These are phyloP conservation scores for Yamadazyma diospyri DNA, from an alignment of 1,139 yeast genomes.

Conservation along the genomic window DNA sequence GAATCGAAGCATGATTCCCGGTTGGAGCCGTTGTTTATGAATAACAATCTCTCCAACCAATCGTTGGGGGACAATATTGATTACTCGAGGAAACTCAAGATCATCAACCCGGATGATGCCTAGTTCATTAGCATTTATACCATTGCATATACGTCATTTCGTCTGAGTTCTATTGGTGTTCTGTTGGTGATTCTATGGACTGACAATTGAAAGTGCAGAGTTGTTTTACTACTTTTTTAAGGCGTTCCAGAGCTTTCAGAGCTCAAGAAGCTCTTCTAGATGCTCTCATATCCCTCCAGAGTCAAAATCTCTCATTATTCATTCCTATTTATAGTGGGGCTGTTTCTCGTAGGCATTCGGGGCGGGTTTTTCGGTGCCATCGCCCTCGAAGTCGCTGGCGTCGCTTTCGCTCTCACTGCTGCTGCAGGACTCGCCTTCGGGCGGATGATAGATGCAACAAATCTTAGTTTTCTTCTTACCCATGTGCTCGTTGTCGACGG, in stretches of 20 bases:
- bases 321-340: slow-evolving; percentile 47
- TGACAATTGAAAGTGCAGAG: too few species aligned
- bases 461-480: slow-evolving; percentile 85
- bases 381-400: slow-evolving; percentile 27
- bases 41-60: slow-evolving; percentile 52
- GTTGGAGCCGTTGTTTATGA: slow-evolving; percentile 52
- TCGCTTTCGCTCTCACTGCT: slow-evolving; percentile 32
- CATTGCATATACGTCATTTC: too few species aligned
- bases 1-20: slow-evolving; percentile 31
- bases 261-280: too few species aligned
- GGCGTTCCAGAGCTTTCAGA: too few species aligned
- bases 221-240: too few species aligned
- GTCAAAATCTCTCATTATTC: slow-evolving; percentile 12
- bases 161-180: too few species aligned
- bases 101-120: slow-evolving; percentile 55
- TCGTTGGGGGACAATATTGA: slow-evolving; percentile 74
- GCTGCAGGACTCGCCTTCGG: slow-evolving; percentile 57
- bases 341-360: slow-evolving; percentile 79
- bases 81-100: slow-evolving; percentile 65
- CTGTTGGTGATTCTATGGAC: neutral
- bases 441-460: slow-evolving; percentile 94
- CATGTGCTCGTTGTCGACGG: slow-evolving; percentile 85
- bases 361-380: slow-evolving; percentile 9
- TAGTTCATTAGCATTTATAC: neutral
- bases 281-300: too few species aligned